phyloP scores from a whole-genome alignment of 768 basidiomycete species.

The Lactifluus rugatus region DNA sequence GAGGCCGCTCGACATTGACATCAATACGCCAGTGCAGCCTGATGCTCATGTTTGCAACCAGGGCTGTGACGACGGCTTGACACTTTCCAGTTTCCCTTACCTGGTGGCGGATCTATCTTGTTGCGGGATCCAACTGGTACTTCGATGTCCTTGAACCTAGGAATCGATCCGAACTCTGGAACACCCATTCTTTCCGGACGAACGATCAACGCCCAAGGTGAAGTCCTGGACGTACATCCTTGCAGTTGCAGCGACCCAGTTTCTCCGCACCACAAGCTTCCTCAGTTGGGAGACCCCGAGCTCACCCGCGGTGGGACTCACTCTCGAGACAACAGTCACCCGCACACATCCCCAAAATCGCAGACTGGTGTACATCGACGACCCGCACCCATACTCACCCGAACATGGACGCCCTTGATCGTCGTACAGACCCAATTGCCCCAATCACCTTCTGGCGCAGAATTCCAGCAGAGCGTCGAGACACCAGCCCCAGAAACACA shows the following conservation, averaged over 20 bases:
- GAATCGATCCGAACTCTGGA: conserved; percentile 6
- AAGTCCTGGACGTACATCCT: conserved; percentile 7
- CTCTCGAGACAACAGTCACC: not conserved
- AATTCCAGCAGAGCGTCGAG: not conserved
- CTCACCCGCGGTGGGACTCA: not conserved
- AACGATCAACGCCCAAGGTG: conserved; percentile 1
- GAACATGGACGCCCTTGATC: not conserved
- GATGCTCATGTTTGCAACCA: not conserved
- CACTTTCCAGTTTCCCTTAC: not conserved
- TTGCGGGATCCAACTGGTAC: conserved; percentile 5
- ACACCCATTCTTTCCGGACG: conserved; percentile 12
- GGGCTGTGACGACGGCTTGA: not conserved
- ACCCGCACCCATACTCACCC: not conserved
- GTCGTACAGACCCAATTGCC: not conserved
- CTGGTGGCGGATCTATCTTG: conserved; percentile 6
- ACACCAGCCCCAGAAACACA: not conserved
- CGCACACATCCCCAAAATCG: not conserved
- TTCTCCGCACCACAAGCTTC: not conserved
- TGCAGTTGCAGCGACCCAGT: conserved; percentile 3
- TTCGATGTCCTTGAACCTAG: conserved; percentile 9
- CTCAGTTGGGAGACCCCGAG: not conserved
- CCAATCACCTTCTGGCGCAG: not conserved
- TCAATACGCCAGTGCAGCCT: not conserved
- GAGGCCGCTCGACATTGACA: not conserved
- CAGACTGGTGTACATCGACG: not conserved